Conservation (phyloP, 768 basidiomycete species). For the Serendipita sp. region DNA sequence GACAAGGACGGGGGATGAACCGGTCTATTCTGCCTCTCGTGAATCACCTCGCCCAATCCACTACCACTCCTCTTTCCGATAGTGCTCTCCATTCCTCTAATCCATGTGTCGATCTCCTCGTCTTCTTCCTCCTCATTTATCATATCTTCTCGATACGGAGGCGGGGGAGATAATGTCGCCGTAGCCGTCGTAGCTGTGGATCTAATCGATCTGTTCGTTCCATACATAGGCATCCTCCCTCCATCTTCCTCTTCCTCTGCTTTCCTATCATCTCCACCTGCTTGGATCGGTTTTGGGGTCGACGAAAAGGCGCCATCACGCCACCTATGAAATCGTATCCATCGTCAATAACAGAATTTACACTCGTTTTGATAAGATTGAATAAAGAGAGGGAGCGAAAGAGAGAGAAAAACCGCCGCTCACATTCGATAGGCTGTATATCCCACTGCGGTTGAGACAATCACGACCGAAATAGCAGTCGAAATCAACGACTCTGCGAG, state of each 20-base stretch:
- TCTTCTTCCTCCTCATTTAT: slow-evolving; percentile 16
- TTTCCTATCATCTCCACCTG: not conserved
- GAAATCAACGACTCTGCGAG: slow-evolving; percentile 72
- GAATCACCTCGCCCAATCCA: too few species aligned
- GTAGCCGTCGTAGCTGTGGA: not conserved
- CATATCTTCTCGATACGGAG: slow-evolving; percentile 21
- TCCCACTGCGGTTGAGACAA: slow-evolving; percentile 76
- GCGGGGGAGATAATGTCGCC: slow-evolving; percentile 38
- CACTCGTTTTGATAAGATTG: not conserved
- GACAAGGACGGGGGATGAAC: not conserved
- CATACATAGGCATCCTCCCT: not conserved
- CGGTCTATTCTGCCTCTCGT: not conserved
- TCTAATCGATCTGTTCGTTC: not conserved
- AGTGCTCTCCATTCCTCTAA: slow-evolving; percentile 34
- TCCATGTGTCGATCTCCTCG: slow-evolving; percentile 11
- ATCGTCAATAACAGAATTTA: too few species aligned
- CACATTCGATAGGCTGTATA: slow-evolving; percentile 76
- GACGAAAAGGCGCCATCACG: slow-evolving; percentile 52
- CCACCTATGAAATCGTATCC: slow-evolving; percentile 34
- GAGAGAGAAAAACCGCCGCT: slow-evolving; percentile 20
- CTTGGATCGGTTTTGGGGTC: slow-evolving; percentile 14
- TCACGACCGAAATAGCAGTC: slow-evolving; percentile 68
- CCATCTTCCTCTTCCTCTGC: not conserved
- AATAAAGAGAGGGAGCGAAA: not conserved
- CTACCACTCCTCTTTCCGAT: too few species aligned